These are phyloP conservation scores for Malus orientalis DNA, from an alignment of 306 rosid species.

Conservation along the genomic window DNA sequence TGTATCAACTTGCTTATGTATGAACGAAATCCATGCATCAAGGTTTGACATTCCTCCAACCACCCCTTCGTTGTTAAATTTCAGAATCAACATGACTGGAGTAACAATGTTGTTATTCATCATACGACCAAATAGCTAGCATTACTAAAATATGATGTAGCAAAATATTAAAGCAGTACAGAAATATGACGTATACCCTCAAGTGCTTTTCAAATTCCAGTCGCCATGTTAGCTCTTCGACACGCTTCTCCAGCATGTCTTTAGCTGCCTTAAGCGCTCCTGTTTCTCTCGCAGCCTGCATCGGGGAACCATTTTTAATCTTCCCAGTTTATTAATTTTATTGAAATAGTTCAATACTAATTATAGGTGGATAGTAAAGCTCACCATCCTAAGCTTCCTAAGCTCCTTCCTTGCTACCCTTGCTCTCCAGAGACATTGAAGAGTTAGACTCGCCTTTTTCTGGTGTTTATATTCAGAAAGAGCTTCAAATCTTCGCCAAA, in stretches of 20 bases:
- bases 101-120: constrained; percentile 3
- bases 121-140: background rate
- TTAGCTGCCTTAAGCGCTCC: constrained; percentile 99
- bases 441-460: constrained; percentile 49
- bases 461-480: constrained; percentile 45
- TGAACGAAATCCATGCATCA: background rate
- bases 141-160: background rate
- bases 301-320: background rate
- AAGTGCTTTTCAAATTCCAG: constrained; percentile 93
- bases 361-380: constrained; percentile 24
- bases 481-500: constrained; percentile 67
- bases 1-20: background rate
- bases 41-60: constrained; percentile 2
- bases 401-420: constrained; percentile 94
- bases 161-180: background rate
- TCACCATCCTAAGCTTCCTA: constrained; percentile 94
- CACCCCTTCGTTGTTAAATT: background rate
- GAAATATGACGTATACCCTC: constrained; percentile 46
- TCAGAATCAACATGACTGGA: background rate
- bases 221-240: constrained; percentile 99
- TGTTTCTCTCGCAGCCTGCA: constrained; percentile 94
- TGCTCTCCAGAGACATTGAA: constrained; percentile 92
- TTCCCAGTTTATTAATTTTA: constrained; percentile 20
- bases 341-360: constrained; percentile 5
- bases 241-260: constrained; percentile 97